Percentiles rank a stretch among this genome's conserved stretches.
Evolutionary conservation across 208 protist genomes (phyloP).

Genomic region (Leishmania mexicana): DNA sequence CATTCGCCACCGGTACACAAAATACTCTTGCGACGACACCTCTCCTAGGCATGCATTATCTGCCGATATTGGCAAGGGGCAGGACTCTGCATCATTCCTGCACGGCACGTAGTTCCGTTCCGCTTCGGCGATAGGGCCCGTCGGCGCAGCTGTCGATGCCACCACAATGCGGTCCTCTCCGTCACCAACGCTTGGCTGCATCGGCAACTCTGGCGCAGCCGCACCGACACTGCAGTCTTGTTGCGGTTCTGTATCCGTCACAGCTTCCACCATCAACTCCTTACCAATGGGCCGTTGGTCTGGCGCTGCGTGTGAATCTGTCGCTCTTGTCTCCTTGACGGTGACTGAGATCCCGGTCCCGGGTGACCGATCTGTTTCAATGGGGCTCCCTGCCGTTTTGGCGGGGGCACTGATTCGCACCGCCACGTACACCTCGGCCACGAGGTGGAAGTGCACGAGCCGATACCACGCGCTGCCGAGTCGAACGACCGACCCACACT

Average conservation of each 20-base stretch:
- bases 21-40: conserved; percentile 23
- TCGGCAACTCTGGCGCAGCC: neutral
- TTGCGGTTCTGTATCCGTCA: neutral
- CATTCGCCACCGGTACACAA: conserved; percentile 74
- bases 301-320: neutral
- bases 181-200: conserved; percentile 1
- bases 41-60: neutral
- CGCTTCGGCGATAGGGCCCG: neutral
- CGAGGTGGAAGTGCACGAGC: conserved; percentile 55
- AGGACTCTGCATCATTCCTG: neutral
- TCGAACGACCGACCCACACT: conserved; percentile 40
- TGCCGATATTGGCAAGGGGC: neutral
- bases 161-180: neutral
- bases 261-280: too few relatives aligned
- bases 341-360: neutral
- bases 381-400: neutral
- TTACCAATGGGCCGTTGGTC: neutral
- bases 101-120: neutral
- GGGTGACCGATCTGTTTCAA: neutral
- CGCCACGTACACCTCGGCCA: conserved; percentile 79
- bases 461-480: conserved; percentile 44
- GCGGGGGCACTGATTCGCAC: conserved; percentile 28
- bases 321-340: neutral
- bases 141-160: neutral
- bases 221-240: neutral